Evolutionary conservation across 1,139 yeast genomes (phyloP).

Genomic region (Geotrichum citri-aurantii): DNA sequence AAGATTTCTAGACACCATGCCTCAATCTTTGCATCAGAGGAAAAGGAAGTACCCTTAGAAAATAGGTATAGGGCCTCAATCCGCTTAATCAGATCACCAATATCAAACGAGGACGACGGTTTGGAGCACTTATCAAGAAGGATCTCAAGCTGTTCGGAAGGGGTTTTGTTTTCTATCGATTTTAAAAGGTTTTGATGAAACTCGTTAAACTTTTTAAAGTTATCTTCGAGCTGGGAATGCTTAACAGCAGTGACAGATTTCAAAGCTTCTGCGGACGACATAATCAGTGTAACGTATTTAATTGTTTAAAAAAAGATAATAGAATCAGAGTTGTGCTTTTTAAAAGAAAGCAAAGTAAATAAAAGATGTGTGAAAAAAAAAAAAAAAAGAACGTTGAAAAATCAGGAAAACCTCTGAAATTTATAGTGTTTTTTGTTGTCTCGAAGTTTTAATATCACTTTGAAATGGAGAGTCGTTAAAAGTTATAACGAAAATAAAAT

Average conservation of each 20-base stretch:
- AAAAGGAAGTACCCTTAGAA: neutral
- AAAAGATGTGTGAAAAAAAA: neutral
- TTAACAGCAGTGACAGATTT: slow-evolving; percentile 16
- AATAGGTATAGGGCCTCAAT: slow-evolving; percentile 4
- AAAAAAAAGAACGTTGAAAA: too few species aligned
- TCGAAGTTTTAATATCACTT: neutral
- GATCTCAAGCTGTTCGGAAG: slow-evolving; percentile 6
- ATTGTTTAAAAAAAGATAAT: too few species aligned
- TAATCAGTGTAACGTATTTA: neutral
- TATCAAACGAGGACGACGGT: slow-evolving; percentile 4
- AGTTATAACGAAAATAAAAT: too few species aligned
- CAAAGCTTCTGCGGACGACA: slow-evolving; percentile 9
- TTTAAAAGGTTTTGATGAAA: slow-evolving; percentile 5
- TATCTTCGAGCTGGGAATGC: slow-evolving; percentile 14
- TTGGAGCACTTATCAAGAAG: slow-evolving; percentile 17
- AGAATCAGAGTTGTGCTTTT: neutral
- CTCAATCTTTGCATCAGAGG: slow-evolving; percentile 7
- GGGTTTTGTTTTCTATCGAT: slow-evolving; percentile 5
- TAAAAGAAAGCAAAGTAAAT: neutral
- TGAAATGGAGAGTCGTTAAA: too few species aligned
- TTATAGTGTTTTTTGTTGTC: neutral
- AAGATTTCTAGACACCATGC: slow-evolving; percentile 12
- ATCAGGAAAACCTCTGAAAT: neutral
- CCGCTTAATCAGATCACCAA: neutral
- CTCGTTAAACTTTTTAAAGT: slow-evolving; percentile 7